phyloP scores from a whole-genome alignment of 2,329 filamentous ascomycete genomes.

The Penicillium sp. region DNA sequence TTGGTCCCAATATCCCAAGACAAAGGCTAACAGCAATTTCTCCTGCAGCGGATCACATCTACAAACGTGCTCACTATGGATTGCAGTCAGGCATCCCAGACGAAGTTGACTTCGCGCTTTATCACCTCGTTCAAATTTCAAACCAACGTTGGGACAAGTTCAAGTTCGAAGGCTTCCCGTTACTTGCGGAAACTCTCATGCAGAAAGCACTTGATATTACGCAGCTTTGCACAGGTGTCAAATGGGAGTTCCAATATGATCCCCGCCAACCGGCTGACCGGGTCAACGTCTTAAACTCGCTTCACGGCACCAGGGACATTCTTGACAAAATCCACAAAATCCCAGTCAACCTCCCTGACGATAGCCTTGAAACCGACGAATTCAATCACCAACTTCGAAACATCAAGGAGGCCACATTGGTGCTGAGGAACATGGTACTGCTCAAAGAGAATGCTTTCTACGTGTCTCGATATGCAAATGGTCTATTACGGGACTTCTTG shows the following conservation, averaged over 20 bases:
- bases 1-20: not conserved
- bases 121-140: slow-evolving; percentile 93
- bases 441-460: slow-evolving; percentile 84
- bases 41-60: slow-evolving; percentile 64
- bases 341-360: slow-evolving; percentile 60
- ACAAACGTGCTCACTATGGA: slow-evolving; percentile 81
- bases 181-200: slow-evolving; percentile 83
- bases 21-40: not conserved
- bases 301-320: slow-evolving; percentile 69
- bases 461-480: slow-evolving; percentile 67
- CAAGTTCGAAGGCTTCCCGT: slow-evolving; percentile 87
- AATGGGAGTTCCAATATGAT: slow-evolving; percentile 78
- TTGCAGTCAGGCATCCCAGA: slow-evolving; percentile 75
- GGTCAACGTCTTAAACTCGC: slow-evolving; percentile 63
- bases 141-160: slow-evolving; percentile 95
- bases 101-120: slow-evolving; percentile 89
- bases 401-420: slow-evolving; percentile 82
- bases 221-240: slow-evolving; percentile 75
- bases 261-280: slow-evolving; percentile 52
- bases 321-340: slow-evolving; percentile 71
- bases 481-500: slow-evolving; percentile 75
- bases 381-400: slow-evolving; percentile 72
- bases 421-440: slow-evolving; percentile 95
- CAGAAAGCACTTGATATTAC: slow-evolving; percentile 81
- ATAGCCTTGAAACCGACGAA: slow-evolving; percentile 69